Evolutionary conservation across 1,284 basidiomycete genomes (phyloP), one percentile per base, ranked within the genome.

Genomic region (Ganoderma sp.): DNA sequence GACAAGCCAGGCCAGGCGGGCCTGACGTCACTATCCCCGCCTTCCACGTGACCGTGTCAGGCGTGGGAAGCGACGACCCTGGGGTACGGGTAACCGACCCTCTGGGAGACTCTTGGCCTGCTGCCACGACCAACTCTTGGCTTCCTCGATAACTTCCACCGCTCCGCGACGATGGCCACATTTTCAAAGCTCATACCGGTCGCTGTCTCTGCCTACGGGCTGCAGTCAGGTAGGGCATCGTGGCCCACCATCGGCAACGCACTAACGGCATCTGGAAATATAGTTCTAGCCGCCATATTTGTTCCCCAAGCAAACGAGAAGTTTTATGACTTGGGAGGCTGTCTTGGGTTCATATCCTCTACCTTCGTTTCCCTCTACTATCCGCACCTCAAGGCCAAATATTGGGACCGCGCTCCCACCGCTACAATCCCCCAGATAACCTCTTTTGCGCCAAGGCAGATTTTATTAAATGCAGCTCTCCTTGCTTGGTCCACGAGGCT

Each of bases 301-400:
- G 86, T 90, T 3, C 88, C 88, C 2, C 84, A 81, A 70, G 82
- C 84, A 37, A 84, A 87, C 63, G 88, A 89, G 60, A 85, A 77
- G 69, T 89, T 79, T 73, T 90, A 85, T 71, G 88, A 90, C 73
- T 77, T 89, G 1, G 81, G 83, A 42, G 91, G 91, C 17, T 83
- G 89, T 2, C 71, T 88, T 7, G 91, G 91, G n/a, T 93, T 90
- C 81, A 77, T 92, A 39, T 85, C 88, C 3, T 87, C 89, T 0
- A 86, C 88, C 2, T 80, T 86, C 42, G 73, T 89, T 17, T 92
- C 90, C 19, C 79, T 92, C 19, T 90, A 90, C 74, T 89, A 87
- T 70, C 87, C 88, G 1, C 76, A 79, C 19, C 75, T 90, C n/a
- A 85, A 81, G 72, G 80, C 81, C 48, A 85, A 80, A 63, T 84